Evolutionary conservation across 768 basidiomycete species (phyloP), one percentile per base, ranked within the genome.

Genomic region (Leccinum imitatum): DNA sequence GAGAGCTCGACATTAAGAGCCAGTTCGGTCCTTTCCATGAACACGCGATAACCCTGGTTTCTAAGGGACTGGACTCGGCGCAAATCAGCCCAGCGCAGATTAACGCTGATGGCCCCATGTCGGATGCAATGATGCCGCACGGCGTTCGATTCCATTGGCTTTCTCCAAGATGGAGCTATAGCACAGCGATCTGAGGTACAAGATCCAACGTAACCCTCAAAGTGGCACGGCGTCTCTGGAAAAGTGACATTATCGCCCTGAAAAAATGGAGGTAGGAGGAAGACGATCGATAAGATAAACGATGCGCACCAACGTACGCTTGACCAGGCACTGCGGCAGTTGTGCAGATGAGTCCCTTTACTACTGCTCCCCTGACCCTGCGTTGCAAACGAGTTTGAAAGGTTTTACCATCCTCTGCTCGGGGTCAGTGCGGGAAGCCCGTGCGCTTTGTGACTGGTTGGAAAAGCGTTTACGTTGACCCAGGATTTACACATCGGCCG

Each of bases 401-500:
- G 84, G 86, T 25, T 77, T 91, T 37, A 78, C 76, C 31, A 90
- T 89, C 9, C 80, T 93, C 3, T 90, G 86, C 85, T 10, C 91
- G 93, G 68, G 90, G 39, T 39, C 39, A 41, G 17, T 8, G 39
- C 39, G 15, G 17, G 39, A 39, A 17, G 39, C 86, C 91, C 51
- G 90, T 93, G 11, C 87, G 93, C 70, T 91, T 93, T 19, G 86
- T 81, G 2, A 95, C 92, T 1, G 90, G 91, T 13, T 89, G 87
- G 84, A 93, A 93, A 80, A 86, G 84, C 59, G 75, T 94, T 62
- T 93, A 87, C 67, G 87, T 93, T 68, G 93, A 94, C 69, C 85
- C 88, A 37, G 87, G 91, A 15, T 94, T 94, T 76, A 91, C 90
- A 3, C 84, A 89, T 94, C 67, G 74, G 74, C 90, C 59, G 90